Evolutionary conservation across 176 grass and related monocot species (phyloP), one percentile per base, ranked within the genome.

Genomic region (Eragrostis nindensis): DNA sequence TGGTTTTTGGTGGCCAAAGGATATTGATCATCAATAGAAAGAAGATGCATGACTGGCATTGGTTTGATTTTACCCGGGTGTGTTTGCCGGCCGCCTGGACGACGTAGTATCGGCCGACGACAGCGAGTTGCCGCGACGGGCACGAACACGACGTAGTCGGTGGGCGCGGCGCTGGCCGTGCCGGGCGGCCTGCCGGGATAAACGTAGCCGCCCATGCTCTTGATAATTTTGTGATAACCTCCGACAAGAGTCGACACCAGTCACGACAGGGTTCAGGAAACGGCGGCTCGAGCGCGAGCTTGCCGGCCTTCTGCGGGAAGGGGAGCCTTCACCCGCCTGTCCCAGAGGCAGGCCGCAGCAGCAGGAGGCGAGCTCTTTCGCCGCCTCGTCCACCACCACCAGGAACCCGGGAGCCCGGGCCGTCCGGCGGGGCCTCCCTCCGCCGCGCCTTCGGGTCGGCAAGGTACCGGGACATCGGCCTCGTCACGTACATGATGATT

Each of bases 401-500:
- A 91, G 89, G 68, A 82, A 74, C 16, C 82, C 86, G 21, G n/a
- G 86, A 85, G 57, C 70, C 64, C 1, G 85, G 71, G 18, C 62
- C 76, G 1, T 81, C 55, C 0, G 71, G 54, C 11, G 78, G 66
- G 48, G 16, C n/a, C n/a, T n/a, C n/a, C 26, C 42, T 71, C 52
- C 3, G 42, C 32, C 50, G 30, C 26, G 85, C 86, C 0, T 12
- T 15, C 3, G 70, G 71, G 19, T 68, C 6, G 18, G 13, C 17
- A 11, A 43, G 53, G 80, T 85, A 88, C n/a, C 25, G 36, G 5
- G 89, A 85, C 19, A 88, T 24, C 8, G 66, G 77, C 68, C 59
- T 85, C 11, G 89, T 85, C 17, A 83, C 62, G 54, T 88, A 91
- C 89, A 91, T 91, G 7, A n/a, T n/a, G n/a, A n/a, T 25, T 10